Percentiles rank a stretch among this genome's conserved stretches.
These are phyloP conservation scores for Sporobolomyces pararoseus DNA, from an alignment of 768 basidiomycete genomes.

Conservation along the genomic window DNA sequence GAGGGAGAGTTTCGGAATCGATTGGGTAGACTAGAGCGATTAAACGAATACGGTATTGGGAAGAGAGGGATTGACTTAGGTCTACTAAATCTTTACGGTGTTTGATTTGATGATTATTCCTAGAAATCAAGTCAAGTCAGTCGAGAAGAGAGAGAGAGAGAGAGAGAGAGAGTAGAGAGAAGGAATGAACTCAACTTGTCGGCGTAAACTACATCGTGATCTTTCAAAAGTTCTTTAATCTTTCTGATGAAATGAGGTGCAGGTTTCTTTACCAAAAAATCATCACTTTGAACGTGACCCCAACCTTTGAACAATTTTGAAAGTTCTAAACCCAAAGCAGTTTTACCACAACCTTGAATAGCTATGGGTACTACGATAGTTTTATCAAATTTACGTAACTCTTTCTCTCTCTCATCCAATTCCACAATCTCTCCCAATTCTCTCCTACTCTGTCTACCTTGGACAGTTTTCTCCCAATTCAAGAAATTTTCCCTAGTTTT, in stretches of 20 bases:
- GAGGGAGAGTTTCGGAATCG: constrained; percentile 54
- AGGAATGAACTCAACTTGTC: constrained; percentile 64
- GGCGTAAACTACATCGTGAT: constrained; percentile 76
- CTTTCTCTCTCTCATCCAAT: constrained; percentile 40
- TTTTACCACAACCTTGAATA: constrained; percentile 95
- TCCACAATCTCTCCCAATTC: constrained; percentile 43
- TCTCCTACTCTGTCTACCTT: constrained; percentile 48
- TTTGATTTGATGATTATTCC: constrained; percentile 82
- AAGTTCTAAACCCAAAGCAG: constrained; percentile 73
- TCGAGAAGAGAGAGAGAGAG: background rate
- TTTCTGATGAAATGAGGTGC: constrained; percentile 55
- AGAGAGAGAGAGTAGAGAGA: background rate
- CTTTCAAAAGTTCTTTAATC: constrained; percentile 61
- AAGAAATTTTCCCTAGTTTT: constrained; percentile 74
- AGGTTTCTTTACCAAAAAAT: constrained; percentile 73
- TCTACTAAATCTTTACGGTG: constrained; percentile 71
- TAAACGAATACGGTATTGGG: constrained; percentile 56
- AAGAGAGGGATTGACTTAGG: constrained; percentile 51
- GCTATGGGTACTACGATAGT: constrained; percentile 83
- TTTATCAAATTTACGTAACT: constrained; percentile 57
- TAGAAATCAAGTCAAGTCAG: constrained; percentile 42
- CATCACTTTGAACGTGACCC: constrained; percentile 90
- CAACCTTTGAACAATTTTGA: constrained; percentile 74
- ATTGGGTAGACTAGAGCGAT: constrained; percentile 76
- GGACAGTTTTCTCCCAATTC: constrained; percentile 57